phyloP scores from a whole-genome alignment of 2,329 filamentous ascomycete species.

The Sarocladium oryzae region DNA sequence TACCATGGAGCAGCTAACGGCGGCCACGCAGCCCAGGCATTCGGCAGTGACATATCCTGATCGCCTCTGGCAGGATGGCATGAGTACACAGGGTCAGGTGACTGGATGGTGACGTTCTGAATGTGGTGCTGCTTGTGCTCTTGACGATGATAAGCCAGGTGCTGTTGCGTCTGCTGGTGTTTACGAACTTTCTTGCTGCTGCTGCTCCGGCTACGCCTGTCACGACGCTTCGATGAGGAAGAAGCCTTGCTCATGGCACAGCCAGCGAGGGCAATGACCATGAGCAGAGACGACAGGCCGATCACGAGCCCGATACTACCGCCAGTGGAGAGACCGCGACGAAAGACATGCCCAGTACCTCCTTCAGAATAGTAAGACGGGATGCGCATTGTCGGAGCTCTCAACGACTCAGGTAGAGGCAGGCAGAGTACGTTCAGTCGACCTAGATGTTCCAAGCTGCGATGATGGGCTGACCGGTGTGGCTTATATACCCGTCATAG shows the following conservation, averaged over 20 bases:
- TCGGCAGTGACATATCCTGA: neutral
- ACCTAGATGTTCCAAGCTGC: no score
- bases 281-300: neutral
- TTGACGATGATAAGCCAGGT: neutral
- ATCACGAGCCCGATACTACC: constrained; percentile 1
- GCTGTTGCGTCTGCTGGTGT: constrained; percentile 1
- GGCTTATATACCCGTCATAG: neutral
- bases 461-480: no score
- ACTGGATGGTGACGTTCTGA: constrained; percentile 4
- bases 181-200: neutral
- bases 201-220: neutral
- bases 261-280: neutral
- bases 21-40: neutral
- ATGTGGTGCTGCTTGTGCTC: constrained; percentile 2
- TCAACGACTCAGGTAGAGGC: neutral
- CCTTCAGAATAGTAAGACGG: neutral
- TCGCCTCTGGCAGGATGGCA: neutral
- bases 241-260: neutral
- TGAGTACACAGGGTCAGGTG: neutral
- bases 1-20: neutral
- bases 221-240: neutral
- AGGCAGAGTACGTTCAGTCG: no score
- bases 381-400: neutral
- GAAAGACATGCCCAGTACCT: neutral
- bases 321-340: neutral